Base-by-base conservation (phyloP, 371 early-diverging fungal genomes). In the Mucor piriformis region DNA sequence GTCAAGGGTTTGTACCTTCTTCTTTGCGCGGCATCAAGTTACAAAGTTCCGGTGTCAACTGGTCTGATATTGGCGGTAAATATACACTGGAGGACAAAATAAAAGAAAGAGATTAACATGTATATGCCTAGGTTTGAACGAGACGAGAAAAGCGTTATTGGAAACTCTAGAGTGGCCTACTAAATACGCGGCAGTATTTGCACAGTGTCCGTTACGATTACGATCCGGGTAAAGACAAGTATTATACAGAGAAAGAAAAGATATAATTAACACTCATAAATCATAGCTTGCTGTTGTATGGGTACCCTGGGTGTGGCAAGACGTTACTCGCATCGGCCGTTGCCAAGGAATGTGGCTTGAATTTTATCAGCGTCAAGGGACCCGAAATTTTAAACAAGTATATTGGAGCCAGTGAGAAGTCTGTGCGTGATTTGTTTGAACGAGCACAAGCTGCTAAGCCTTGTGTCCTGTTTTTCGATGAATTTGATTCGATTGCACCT, bases 351-450 rank as follows among this genome's bases (percentile, higher is more conserved):
- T 94, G 92, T 67, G 91, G 93, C 1, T 81, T 95, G 47, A 95
- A 96, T 69, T 97, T 99, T 70, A 94, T 97, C 61, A 89, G 90
- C 62, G 94, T 97, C 56, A 96, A 96, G 70, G 98, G 98, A 15
- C 97, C 98, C 0, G 97, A 99, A 67, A 75, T 99, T 24, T 71
- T 99, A 32, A 96, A 92, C 79, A 99, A 96, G 83, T 99, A 96
- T 66, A 96, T 97, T 70, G 99, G 99, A 63, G 92, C 92, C 18
- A 90, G 91, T 77, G 95, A 95, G 67, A 89, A 92, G 63, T 84
- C 87, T 1, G 90, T 92, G 20, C 85, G 99, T 46, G 92, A 95
- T 68, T 73, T 99, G 6, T 99, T 99, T 83, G 92, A 94, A 57
- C 84, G 93, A 51, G 98, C 99, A 2, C 88, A 91, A 70, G 89